Evolutionary conservation across 2,329 filamentous ascomycete species (phyloP).

Genomic region (Periconia sp.): DNA sequence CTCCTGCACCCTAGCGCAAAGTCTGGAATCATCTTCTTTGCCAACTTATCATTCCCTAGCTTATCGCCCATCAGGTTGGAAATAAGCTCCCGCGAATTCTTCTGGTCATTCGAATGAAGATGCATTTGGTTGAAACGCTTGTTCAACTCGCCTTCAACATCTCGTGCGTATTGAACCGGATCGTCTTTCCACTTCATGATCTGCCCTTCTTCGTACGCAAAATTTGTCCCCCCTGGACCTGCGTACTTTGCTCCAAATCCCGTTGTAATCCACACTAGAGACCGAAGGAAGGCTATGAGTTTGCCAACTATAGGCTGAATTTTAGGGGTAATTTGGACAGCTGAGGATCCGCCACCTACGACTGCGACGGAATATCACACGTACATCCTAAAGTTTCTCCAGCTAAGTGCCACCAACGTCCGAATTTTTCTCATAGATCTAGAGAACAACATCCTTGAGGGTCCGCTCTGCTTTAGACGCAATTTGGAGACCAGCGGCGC

Average conservation of each 20-base stretch:
- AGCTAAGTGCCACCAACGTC: too few species aligned
- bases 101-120: constrained; percentile 47
- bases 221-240: constrained; percentile 52
- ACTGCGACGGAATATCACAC: too few species aligned
- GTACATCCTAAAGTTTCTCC: too few species aligned
- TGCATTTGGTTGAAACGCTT: constrained; percentile 56
- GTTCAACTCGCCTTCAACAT: constrained; percentile 55
- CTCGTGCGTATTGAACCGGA: constrained; percentile 50
- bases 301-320: constrained; percentile 41
- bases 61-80: constrained; percentile 45
- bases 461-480: constrained; percentile 47
- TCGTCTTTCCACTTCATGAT: constrained; percentile 40
- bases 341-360: constrained; percentile 13
- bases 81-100: constrained; percentile 29
- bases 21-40: constrained; percentile 42
- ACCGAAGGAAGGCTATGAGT: constrained; percentile 47
- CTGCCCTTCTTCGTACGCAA: constrained; percentile 47
- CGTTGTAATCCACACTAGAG: constrained; percentile 52
- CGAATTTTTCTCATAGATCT: too few species aligned
- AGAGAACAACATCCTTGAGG: too few species aligned
- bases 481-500: constrained; percentile 47
- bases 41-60: constrained; percentile 44
- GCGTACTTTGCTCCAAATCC: constrained; percentile 54
- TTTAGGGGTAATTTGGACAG: constrained; percentile 47
- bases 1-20: constrained; percentile 6